Evolutionary conservation across 2,329 filamentous ascomycete species (phyloP).

Genomic region (Fusarium subglutinans): DNA sequence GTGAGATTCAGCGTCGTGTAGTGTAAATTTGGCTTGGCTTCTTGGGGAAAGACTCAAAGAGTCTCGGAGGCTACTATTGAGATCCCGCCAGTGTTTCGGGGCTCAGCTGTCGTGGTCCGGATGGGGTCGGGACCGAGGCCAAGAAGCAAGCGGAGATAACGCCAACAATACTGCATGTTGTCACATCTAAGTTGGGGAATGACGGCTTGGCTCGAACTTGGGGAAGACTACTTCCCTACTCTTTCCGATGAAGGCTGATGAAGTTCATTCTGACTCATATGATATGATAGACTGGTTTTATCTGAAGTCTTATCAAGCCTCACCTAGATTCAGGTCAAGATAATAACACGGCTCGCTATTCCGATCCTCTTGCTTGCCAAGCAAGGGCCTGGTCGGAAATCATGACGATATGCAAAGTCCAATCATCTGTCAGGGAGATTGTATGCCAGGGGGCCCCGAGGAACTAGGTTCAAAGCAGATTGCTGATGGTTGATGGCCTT

Average conservation of each 20-base stretch:
- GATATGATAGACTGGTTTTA: too few relatives aligned
- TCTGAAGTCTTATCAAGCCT: neutral
- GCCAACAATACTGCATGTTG: neutral
- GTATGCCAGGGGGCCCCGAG: too few relatives aligned
- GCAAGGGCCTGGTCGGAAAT: accelerated
- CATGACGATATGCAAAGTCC: neutral
- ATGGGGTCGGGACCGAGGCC: neutral
- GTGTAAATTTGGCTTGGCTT: neutral
- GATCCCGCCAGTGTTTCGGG: neutral
- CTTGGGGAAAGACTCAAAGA: neutral
- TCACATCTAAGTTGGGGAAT: neutral
- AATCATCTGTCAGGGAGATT: too few relatives aligned
- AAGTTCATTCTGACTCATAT: neutral
- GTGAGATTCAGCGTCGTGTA: neutral
- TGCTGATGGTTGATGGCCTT: neutral
- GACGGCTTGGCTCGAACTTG: neutral
- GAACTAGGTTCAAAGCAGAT: neutral
- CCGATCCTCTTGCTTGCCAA: neutral
- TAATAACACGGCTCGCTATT: neutral
- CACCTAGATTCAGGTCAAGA: neutral
- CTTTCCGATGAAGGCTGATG: neutral
- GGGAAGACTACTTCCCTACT: neutral
- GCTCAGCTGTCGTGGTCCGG: neutral
- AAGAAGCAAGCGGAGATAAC: neutral
- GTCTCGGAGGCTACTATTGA: neutral